Conservation (phyloP, 306 rosid genomes). For the Glycine tomentella region DNA sequence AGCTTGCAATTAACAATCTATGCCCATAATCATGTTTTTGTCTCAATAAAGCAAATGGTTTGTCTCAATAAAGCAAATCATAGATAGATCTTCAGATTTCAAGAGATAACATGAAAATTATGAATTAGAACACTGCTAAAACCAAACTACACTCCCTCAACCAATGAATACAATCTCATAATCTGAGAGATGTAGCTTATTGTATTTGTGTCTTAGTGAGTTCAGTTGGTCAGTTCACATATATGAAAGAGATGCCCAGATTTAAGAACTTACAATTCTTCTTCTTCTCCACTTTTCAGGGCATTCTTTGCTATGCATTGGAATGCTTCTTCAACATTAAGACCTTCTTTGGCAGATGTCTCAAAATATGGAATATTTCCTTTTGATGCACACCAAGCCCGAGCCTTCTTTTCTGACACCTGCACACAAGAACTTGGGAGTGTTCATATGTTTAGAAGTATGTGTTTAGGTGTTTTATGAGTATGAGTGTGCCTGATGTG, state of each 20-base stretch:
- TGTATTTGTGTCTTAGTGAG: no score
- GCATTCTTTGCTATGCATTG: constrained; percentile 96
- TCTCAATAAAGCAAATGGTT: background rate
- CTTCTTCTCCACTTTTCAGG: constrained; percentile 95
- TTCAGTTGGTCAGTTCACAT: constrained; percentile 7
- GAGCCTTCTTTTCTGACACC: constrained; percentile 98
- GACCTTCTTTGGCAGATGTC: constrained; percentile 98
- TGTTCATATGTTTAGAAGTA: constrained; percentile 34
- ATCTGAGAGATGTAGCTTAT: background rate
- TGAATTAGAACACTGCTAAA: constrained; percentile 1
- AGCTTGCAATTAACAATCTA: constrained; percentile 17
- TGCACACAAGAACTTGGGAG: constrained; percentile 43
- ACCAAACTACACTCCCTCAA: constrained; percentile 22
- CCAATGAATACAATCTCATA: constrained; percentile 36
- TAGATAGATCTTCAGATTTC: constrained; percentile 5
- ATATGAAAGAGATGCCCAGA: constrained; percentile 33
- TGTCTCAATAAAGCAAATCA: constrained; percentile 17
- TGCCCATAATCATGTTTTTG: no score
- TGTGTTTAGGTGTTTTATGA: background rate
- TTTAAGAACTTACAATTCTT: constrained; percentile 85
- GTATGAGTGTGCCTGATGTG: background rate
- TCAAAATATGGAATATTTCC: constrained; percentile 98
- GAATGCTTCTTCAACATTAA: constrained; percentile 98
- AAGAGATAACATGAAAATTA: constrained; percentile 8
- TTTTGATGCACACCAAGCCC: constrained; percentile 99